These are phyloP conservation scores for Russula earlei DNA, from an alignment of 768 basidiomycete genomes.

Conservation along the genomic window DNA sequence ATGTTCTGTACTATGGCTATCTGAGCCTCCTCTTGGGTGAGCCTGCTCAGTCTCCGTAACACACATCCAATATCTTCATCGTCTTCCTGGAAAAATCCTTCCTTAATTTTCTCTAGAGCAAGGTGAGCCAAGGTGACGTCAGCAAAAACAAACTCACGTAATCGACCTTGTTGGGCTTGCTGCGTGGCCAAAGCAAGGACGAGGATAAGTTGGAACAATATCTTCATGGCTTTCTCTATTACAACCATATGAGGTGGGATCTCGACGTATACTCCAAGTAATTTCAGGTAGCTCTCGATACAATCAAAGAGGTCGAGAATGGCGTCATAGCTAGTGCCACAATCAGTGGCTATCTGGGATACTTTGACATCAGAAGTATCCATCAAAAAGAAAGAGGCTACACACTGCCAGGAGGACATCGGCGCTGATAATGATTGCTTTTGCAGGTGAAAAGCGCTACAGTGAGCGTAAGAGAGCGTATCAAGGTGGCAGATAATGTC, in stretches of 20 bases:
- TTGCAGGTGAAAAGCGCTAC: not conserved
- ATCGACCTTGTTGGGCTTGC: not conserved
- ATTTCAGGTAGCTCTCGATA: not conserved
- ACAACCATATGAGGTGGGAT: not conserved
- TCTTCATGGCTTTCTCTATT: conserved; percentile 2
- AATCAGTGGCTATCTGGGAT: not conserved
- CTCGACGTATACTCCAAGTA: not conserved
- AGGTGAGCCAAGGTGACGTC: not conserved
- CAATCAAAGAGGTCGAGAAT: not conserved
- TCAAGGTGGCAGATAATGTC: not conserved
- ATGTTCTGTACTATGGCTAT: not conserved
- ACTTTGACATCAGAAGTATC: not conserved
- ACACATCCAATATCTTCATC: not conserved
- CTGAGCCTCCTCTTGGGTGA: not conserved
- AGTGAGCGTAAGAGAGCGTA: not conserved
- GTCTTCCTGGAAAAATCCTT: not conserved
- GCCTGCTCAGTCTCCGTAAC: not conserved
- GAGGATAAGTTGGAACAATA: not conserved
- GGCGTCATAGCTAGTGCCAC: not conserved
- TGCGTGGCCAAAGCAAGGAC: conserved; percentile 1
- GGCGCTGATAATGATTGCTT: not conserved
- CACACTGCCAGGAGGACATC: conserved; percentile 1
- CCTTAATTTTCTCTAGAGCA: not conserved
- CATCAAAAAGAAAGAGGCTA: not conserved
- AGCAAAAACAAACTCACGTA: conserved; percentile 1